Base-by-base conservation (phyloP, 495 filamentous ascomycete species). In the Extremus antarcticus region DNA sequence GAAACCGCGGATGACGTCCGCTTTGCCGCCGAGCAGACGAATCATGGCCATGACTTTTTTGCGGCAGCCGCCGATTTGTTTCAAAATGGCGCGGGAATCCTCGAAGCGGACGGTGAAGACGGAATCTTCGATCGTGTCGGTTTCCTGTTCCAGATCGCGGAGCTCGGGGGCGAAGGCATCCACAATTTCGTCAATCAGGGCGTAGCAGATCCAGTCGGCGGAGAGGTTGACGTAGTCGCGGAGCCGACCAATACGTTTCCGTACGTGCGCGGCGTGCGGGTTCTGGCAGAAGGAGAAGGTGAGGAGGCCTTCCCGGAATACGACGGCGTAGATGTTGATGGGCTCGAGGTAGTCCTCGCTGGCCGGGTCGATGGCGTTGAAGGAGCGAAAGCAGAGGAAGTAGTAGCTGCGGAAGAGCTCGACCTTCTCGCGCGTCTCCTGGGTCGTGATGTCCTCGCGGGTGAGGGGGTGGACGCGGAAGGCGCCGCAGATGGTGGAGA, bases 201-300 rank as follows among this genome's bases (percentile, higher is more conserved):
- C 92, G 64, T 98, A 98, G 72, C 94, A 98, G 57, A 98, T 91
- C 92, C 92, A 98, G 68, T 98, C 92, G 59, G 88, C 88, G 55
- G 87, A 91, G 35, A 98, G 75, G 16, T 87, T 81, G 55, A 96
- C 85, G 65, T 95, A 95, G 63, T 97, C 92, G 62, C 94, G 88
- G 56, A 98, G 75, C 66, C 86, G 86, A 1, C 88, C 85, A 63
- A 98, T 95, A 66, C 92, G 79, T 75, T 87, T 87, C 50, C 94
- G 82, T 43, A 97, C 92, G 62, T 90, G 88, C 19, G 82, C 75
- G 9, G 88, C 86, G 65, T 98, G 92, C 0, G 81, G 78, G 60
- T 88, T 94, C 32, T 82, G 82, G 19, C 80, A 77, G 66, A 94
- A 97, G 47, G 88, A 92, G 72, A 96, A 95, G 53, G 90, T 95